These are phyloP conservation scores for Effrenium voratum DNA, from an alignment of 73 alveolate genomes.

Conservation along the genomic window DNA sequence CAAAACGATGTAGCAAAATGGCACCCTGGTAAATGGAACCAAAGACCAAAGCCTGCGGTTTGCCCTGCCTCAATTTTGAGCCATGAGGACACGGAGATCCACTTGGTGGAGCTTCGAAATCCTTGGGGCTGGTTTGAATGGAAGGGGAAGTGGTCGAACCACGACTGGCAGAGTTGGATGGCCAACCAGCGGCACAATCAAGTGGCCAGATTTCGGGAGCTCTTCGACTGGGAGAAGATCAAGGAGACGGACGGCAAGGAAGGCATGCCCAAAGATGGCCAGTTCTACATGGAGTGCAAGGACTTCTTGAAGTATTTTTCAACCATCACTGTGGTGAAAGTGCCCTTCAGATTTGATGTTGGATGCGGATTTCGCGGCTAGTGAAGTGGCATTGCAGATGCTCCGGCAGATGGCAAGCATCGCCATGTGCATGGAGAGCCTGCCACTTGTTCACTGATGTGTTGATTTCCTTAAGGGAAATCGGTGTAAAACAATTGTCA, in stretches of 20 bases:
- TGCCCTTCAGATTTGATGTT: slow-evolving; percentile 61
- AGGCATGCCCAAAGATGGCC: slow-evolving; percentile 73
- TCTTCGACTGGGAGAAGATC: slow-evolving; percentile 76
- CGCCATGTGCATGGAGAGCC: no score
- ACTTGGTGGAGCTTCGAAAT: slow-evolving; percentile 59
- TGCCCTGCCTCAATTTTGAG: no score
- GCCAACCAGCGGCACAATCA: slow-evolving; percentile 33
- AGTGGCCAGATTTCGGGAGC: slow-evolving; percentile 56
- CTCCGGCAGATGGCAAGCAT: no score
- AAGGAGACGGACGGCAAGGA: slow-evolving; percentile 43
- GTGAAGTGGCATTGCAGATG: neutral
- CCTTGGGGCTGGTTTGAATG: slow-evolving; percentile 88
- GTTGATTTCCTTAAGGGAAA: no score
- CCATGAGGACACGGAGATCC: slow-evolving; percentile 22
- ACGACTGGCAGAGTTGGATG: slow-evolving; percentile 64
- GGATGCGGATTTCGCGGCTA: slow-evolving; percentile 54
- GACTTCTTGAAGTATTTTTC: slow-evolving; percentile 44
- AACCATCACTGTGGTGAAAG: slow-evolving; percentile 46
- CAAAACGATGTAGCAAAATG: no score
- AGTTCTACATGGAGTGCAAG: slow-evolving; percentile 52
- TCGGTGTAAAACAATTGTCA: no score
- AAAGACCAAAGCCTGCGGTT: no score
- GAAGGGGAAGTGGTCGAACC: slow-evolving; percentile 66
- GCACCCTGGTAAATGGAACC: no score
- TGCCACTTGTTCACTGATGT: no score